Evolutionary conservation across 345 rosid genomes (phyloP), one percentile per base, ranked within the genome.

Genomic region (Alliaria petiolata): DNA sequence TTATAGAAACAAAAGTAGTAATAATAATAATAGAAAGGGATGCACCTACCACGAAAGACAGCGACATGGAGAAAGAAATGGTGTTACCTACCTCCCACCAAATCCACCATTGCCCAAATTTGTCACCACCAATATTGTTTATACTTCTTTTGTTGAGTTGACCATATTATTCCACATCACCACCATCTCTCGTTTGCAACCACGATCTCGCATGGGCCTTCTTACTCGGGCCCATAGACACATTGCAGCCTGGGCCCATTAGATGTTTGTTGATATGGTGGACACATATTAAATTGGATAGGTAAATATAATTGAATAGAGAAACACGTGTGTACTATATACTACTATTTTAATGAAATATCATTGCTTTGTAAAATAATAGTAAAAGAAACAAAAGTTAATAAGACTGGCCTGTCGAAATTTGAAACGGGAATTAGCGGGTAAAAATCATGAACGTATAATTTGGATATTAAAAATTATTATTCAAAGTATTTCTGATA

Each of bases 21-120:
- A 19, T 15, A 42, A 36, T 31, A 39, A 65, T 6, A 19, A 49
- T 25, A 35, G 3, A 55, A 52, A 60, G 19, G 3, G 74, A 43
- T 0, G 6, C 33, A 76, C 71, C 76, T 62, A 76, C 79, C 75
- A 63, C 67, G n/a, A 46, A 1, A 1, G 70, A 69, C 51, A 76
- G 66, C 20, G 71, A 76, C 70, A 15, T 63, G 46, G 44, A 70
- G 63, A n/a, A n/a, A n/a, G n/a, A 56, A 56, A 76, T 47, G 62
- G 49, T 63, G 62, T 42, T 38, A 70, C 80, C 76, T 64, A 70
- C 68, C 56, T 58, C 49, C 40, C 67, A 56, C 75, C 80, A 70
- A 63, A 70, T 63, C 69, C 69, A 62, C 71, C 71, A 31, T 65
- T 46, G 10, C 71, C 12, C 60, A 63, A 11, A 31, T 15, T 28